These are phyloP conservation scores for Deuterostichococcus epilithicus DNA, from an alignment of 139 green algal genomes.

Conservation along the genomic window DNA sequence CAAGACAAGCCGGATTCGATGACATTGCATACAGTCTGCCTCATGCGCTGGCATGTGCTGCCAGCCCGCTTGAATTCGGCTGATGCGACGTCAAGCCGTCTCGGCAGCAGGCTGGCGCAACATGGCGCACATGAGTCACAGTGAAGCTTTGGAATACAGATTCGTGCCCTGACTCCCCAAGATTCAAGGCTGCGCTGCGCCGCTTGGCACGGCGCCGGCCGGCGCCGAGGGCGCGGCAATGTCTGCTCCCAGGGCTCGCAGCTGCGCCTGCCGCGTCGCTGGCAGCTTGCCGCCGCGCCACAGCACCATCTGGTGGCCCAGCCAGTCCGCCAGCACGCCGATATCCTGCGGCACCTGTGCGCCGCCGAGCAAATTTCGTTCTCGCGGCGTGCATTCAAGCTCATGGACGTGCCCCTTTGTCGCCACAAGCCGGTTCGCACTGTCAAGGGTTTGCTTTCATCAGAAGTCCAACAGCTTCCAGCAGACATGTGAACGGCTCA, in stretches of 20 bases:
- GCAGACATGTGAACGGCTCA: slow-evolving; percentile 21
- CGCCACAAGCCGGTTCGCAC: slow-evolving; percentile 1
- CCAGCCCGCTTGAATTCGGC: too few relatives aligned
- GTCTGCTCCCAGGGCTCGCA: slow-evolving; percentile 24
- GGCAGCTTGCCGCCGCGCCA: slow-evolving; percentile 18
- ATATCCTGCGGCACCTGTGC: neutral
- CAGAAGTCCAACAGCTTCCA: slow-evolving; percentile 36
- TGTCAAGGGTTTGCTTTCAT: too few relatives aligned
- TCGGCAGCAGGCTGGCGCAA: too few relatives aligned
- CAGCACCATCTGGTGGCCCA: slow-evolving; percentile 11
- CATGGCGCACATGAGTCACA: too few relatives aligned
- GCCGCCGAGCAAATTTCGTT: neutral
- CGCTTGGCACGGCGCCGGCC: neutral
- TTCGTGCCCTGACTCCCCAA: too few relatives aligned
- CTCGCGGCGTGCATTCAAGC: neutral
- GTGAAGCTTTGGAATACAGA: too few relatives aligned
- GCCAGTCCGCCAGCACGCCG: slow-evolving; percentile 22
- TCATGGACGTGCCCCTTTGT: slow-evolving; percentile 16
- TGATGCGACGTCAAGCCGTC: too few relatives aligned
- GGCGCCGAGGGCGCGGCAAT: neutral
- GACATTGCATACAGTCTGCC: too few relatives aligned
- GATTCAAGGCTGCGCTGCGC: too few relatives aligned
- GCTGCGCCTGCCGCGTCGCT: slow-evolving; percentile 14
- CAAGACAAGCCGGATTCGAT: too few relatives aligned
- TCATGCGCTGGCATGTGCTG: too few relatives aligned